Conservation (phyloP, 2,329 filamentous ascomycete genomes). For the Diaporthe amygdali region DNA sequence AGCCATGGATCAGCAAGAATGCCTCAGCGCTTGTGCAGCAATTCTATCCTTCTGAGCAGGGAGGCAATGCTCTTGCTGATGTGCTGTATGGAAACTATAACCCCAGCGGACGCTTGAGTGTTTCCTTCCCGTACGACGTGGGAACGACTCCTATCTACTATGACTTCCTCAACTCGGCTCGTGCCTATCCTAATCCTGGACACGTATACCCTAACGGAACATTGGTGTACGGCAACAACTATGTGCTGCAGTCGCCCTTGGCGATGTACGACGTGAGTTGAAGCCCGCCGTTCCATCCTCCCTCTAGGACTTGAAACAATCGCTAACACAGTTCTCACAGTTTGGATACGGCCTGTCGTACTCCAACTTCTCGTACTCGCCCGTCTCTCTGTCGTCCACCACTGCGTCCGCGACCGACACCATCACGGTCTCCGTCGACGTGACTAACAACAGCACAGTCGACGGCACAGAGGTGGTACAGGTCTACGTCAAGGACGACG, state of each 20-base stretch:
- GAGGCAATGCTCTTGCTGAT: constrained; percentile 69
- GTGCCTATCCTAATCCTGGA: constrained; percentile 58
- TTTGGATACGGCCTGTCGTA: constrained; percentile 74
- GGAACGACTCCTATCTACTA: constrained; percentile 74
- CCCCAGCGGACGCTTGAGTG: constrained; percentile 69
- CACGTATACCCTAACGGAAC: constrained; percentile 61
- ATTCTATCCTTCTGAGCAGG: constrained; percentile 76
- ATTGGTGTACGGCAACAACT: constrained; percentile 67
- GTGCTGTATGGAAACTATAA: constrained; percentile 69
- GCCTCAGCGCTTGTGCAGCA: constrained; percentile 73
- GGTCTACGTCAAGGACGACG: constrained; percentile 68
- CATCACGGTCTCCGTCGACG: constrained; percentile 62
- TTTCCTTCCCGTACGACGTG: constrained; percentile 71
- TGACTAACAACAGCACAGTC: constrained; percentile 63
- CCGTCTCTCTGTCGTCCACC: constrained; percentile 54
- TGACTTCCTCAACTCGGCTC: constrained; percentile 72
- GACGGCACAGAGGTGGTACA: constrained; percentile 73
- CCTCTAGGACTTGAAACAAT: not conserved
- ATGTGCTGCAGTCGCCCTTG: constrained; percentile 64
- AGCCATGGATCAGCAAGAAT: constrained; percentile 71
- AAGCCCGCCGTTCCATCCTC: not conserved
- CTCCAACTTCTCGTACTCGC: constrained; percentile 65
- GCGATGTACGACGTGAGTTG: constrained; percentile 57
- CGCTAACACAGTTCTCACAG: constrained; percentile 30
- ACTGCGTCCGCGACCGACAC: constrained; percentile 54